Percentiles rank a stretch among this genome's conserved stretches.
Conservation (phyloP, 2,329 filamentous ascomycete genomes). For the Penicillium occitanis region DNA sequence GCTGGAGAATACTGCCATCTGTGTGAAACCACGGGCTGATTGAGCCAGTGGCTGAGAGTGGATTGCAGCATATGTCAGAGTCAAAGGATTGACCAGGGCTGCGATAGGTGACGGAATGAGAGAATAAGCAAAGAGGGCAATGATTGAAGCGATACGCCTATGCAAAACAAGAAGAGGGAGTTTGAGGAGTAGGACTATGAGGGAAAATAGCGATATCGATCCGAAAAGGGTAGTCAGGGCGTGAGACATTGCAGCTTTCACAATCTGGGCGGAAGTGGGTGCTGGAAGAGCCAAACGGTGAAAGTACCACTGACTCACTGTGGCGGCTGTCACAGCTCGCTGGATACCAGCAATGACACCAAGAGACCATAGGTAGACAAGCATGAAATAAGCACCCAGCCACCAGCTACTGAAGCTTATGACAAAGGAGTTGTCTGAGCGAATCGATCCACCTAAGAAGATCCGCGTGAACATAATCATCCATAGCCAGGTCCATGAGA, state of each 20-base stretch:
- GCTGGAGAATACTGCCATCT: constrained; percentile 76
- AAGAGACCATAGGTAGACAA: constrained; percentile 95
- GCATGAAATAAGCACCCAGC: constrained; percentile 85
- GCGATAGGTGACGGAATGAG: constrained; percentile 83
- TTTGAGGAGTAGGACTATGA: constrained; percentile 76
- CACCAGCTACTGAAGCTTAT: constrained; percentile 91
- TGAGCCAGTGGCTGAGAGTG: constrained; percentile 79
- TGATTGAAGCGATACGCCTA: constrained; percentile 65
- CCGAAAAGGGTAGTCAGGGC: constrained; percentile 85
- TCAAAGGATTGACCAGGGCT: constrained; percentile 84
- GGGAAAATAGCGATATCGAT: constrained; percentile 83
- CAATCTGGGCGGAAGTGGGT: constrained; percentile 75
- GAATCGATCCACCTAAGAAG: constrained; percentile 85
- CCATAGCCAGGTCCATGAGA: constrained; percentile 94
- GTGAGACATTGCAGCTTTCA: constrained; percentile 78
- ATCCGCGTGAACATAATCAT: constrained; percentile 93
- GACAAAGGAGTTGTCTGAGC: constrained; percentile 65
- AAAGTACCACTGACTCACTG: constrained; percentile 98
- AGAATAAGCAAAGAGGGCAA: constrained; percentile 71
- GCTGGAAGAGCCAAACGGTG: constrained; percentile 80
- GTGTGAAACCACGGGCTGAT: constrained; percentile 75
- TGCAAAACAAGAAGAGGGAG: constrained; percentile 84
- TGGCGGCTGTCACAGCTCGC: constrained; percentile 86
- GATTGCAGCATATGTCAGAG: constrained; percentile 89
- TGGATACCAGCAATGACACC: constrained; percentile 85